Base-by-base conservation (phyloP, 331 rosid species). In the Malus hybrid region DNA sequence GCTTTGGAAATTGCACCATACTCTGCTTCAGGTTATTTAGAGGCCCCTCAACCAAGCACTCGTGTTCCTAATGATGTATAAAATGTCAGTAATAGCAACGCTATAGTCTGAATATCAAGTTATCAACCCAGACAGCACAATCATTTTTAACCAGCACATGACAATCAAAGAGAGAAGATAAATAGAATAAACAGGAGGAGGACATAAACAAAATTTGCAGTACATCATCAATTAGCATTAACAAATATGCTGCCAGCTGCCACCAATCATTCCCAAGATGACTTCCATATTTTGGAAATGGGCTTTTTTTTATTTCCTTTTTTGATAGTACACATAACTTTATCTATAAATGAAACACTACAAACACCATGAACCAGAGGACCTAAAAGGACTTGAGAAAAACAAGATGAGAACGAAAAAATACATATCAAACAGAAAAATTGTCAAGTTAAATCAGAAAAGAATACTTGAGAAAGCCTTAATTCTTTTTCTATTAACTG, bases 41-140 rank as follows among this genome's bases (percentile, higher is more conserved):
- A 11, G 99, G 99, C 55, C 99, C 99, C 83, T 95, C 99, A 71
- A 95, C 99, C 92, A 95, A 89, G 86, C 99, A 95, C 81, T 95
- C 99, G 14, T 95, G 91, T 72, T 95, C 99, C 99, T 95, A 62
- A 29, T 12, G 86, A 64, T 71, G 59, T 31, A 69, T 44, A 19
- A 24, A 44, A 44, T 59, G 67, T 73, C 65, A 57, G n/a, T 20
- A 27, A 33, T 6, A 32, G 67, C 46, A 65, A 54, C 14, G 7
- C 22, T 10, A 19, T 8, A 7, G 18, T 32, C 32, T 14, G 27
- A 10, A 67, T 39, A 39, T 39, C 46, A 39, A 39, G 44, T 36
- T 27, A 19, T 42, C 34, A 33, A 66, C 13, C 60, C 52, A 73
- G 22, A 27, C 50, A 18, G 57, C 44, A 9, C 19, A 33, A 54